A percentile compares a stretch with the other conserved stretches of the same genome.
Conservation (phyloP, 257 asterid species). For the Lycium ferocissimum region DNA sequence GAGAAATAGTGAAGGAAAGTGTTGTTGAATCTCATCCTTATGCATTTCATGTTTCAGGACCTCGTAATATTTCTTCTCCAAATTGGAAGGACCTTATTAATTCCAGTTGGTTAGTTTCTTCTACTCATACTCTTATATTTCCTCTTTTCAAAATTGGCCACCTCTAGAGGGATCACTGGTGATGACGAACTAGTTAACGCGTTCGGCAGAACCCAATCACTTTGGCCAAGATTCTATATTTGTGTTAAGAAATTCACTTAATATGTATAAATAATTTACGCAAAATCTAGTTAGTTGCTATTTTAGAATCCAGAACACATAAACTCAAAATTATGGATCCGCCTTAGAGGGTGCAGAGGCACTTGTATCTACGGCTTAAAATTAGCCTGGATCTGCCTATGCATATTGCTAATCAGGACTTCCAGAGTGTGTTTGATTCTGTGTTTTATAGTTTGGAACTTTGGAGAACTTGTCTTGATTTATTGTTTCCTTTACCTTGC, state of each 20-base stretch:
- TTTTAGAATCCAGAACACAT: not conserved
- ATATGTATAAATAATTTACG: too few species aligned
- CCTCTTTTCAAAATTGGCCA: not conserved
- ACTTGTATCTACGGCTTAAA: not conserved
- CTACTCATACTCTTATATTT: not conserved
- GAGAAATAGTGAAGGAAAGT: conserved; percentile 27
- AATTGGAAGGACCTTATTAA: conserved; percentile 53
- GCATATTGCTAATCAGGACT: not conserved
- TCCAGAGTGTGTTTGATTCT: not conserved
- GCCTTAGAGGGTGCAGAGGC: not conserved
- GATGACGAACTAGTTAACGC: too few species aligned
- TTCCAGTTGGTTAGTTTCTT: conserved; percentile 48
- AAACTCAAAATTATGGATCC: not conserved
- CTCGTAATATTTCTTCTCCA: conserved; percentile 51
- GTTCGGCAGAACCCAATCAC: too few species aligned
- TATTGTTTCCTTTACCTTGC: not conserved
- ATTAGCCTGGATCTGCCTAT: not conserved
- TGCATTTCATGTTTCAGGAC: conserved; percentile 57
- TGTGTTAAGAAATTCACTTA: not conserved
- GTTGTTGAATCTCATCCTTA: conserved; percentile 41
- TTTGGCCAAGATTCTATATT: not conserved
- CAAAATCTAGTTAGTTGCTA: not conserved
- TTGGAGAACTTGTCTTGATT: not conserved
- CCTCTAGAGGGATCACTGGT: not conserved
- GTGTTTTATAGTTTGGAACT: not conserved